Evolutionary conservation across 1,284 basidiomycete genomes (phyloP), one percentile per base, ranked within the genome.

Genomic region (Calocybe gambosa): DNA sequence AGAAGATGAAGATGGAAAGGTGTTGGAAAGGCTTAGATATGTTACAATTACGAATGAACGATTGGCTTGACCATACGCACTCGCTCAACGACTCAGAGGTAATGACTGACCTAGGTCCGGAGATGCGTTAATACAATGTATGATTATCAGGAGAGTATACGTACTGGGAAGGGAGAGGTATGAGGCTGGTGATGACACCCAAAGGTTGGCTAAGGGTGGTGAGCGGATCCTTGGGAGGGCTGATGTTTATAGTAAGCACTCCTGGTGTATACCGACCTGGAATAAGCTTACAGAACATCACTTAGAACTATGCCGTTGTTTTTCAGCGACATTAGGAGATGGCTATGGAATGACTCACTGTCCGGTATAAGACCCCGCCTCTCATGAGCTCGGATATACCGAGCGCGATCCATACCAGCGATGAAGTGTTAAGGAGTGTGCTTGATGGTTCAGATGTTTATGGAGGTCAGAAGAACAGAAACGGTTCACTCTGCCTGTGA

Each of bases 361-460:
- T 33, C 28, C 6, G 43, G 33, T 36, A 29, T 1, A 20, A 39
- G 36, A n/a, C 19, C 43, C 1, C 37, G 34, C 45, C 44, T 46
- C 19, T 45, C 20, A 21, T 50, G 50, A 34, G 10, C 28, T 42
- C 48, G 28, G 47, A 39, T 18, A 45, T 40, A 13, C 42, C 39
- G 34, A 44, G 50, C 42, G 29, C 35, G 16, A 16, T 28, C 7
- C 20, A 37, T 23, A 39, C 44, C 41, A 26, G 26, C 15, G 13
- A 4, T 35, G 36, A 39, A 23, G 33, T 12, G 39, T 26, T 44
- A 52, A 50, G 18, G 47, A 52, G 39, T 31, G 47, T 45, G 36
- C 23, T 33, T 20, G n/a, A 42, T 16, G 20, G 13, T 29, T 26
- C 25, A 26, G 9, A 26, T 5, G 9, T 26, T 26, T 29, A 10